A percentile compares a stretch with the other conserved stretches of the same genome.
Evolutionary conservation across 1,139 yeast genomes (phyloP).

Genomic region (Saccharomyces pastorianus): DNA sequence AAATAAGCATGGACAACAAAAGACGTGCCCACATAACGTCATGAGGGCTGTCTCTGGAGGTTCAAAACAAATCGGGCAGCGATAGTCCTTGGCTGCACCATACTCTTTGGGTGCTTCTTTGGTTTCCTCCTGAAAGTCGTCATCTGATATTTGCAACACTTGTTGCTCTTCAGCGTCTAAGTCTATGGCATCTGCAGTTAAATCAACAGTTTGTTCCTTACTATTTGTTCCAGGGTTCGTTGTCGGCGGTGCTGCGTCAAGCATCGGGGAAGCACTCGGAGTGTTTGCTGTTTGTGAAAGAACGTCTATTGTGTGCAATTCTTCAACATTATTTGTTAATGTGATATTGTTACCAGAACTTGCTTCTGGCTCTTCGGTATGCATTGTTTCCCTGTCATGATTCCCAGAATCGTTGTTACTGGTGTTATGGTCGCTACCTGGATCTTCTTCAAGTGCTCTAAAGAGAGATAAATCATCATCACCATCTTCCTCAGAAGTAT

Average conservation of each 20-base stretch:
- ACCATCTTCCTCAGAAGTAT: neutral
- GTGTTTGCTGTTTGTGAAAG: neutral
- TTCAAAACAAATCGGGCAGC: constrained; percentile 49
- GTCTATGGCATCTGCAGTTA: constrained; percentile 13
- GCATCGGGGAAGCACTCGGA: neutral
- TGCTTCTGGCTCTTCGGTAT: neutral
- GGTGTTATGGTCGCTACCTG: neutral
- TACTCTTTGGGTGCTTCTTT: constrained; percentile 11
- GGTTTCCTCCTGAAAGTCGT: constrained; percentile 13
- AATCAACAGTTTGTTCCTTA: neutral
- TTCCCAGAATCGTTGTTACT: neutral
- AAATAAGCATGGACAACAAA: constrained; percentile 44
- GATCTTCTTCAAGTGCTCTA: neutral
- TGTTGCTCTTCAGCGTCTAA: constrained; percentile 24
- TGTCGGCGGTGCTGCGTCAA: neutral
- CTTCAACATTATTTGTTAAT: constrained; percentile 2
- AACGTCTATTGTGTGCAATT: constrained; percentile 3
- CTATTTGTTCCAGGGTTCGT: neutral
- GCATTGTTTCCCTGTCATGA: neutral
- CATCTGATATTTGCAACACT: constrained; percentile 26
- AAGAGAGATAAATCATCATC: neutral
- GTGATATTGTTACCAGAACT: neutral
- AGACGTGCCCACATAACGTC: constrained; percentile 49
- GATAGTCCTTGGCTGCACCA: constrained; percentile 32
- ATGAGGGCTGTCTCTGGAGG: constrained; percentile 40